phyloP scores from a whole-genome alignment of 2,329 filamentous ascomycete species.

The Trichoderma koningiopsis region DNA sequence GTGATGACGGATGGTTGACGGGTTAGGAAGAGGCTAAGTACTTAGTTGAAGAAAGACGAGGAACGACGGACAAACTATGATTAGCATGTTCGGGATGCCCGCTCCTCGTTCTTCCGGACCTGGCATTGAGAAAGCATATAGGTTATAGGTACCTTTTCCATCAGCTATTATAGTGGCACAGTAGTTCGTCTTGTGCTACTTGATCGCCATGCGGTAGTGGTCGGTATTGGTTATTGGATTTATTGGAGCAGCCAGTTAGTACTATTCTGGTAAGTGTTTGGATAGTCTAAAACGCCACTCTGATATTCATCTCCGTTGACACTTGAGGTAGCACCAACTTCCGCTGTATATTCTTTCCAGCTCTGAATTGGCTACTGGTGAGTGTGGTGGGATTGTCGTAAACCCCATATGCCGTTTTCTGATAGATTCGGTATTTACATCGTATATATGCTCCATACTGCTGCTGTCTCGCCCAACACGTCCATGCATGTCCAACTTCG shows the following conservation, averaged over 20 bases:
- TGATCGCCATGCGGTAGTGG: background rate
- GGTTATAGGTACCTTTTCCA: too few relatives aligned
- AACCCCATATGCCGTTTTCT: background rate
- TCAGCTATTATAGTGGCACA: background rate
- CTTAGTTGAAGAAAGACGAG: background rate
- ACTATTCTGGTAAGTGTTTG: background rate
- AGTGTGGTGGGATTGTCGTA: background rate
- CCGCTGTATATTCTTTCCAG: background rate
- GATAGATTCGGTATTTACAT: background rate
- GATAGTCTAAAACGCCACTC: background rate
- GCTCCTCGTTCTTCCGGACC: slow-evolving; percentile 13
- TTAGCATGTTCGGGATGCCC: background rate
- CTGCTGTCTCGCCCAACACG: background rate
- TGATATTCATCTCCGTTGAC: background rate
- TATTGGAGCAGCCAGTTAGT: background rate
- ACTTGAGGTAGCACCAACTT: background rate
- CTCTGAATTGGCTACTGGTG: background rate
- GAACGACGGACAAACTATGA: background rate
- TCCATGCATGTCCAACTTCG: background rate
- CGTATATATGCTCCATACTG: background rate
- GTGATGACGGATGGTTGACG: slow-evolving; percentile 4
- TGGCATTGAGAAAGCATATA: background rate
- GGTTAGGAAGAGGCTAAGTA: slow-evolving; percentile 3
- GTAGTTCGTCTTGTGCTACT: background rate
- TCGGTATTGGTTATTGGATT: background rate